Conservation (phyloP, 2,329 filamentous ascomycete genomes). For the Aspergillus latus region DNA sequence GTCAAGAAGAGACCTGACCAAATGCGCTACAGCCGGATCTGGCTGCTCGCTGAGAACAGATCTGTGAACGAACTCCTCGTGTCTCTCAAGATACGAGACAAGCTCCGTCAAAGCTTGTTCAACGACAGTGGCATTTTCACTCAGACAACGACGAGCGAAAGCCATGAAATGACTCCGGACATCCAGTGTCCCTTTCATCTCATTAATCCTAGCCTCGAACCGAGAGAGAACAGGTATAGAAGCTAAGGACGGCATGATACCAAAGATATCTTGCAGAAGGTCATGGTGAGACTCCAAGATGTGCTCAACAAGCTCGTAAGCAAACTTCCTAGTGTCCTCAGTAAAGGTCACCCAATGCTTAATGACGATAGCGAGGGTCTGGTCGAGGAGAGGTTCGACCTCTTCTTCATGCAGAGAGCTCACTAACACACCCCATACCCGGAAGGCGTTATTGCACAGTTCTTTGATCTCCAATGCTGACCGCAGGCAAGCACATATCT, state of each 20-base stretch:
- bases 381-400: slow-evolving; percentile 75
- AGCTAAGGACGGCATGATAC: slow-evolving; percentile 74
- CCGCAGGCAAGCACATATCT: slow-evolving; percentile 90
- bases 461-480: slow-evolving; percentile 74
- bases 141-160: slow-evolving; percentile 71
- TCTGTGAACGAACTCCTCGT: slow-evolving; percentile 77
- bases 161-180: slow-evolving; percentile 66
- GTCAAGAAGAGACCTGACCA: slow-evolving; percentile 79
- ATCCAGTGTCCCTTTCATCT: slow-evolving; percentile 65
- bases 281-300: slow-evolving; percentile 65
- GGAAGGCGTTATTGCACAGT: slow-evolving; percentile 76
- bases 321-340: slow-evolving; percentile 57
- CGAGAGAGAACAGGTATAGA: slow-evolving; percentile 68
- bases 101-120: slow-evolving; percentile 78
- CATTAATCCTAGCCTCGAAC: slow-evolving; percentile 64
- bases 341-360: slow-evolving; percentile 75
- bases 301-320: slow-evolving; percentile 62
- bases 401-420: slow-evolving; percentile 74
- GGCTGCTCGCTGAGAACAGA: slow-evolving; percentile 82
- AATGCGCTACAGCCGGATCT: slow-evolving; percentile 66
- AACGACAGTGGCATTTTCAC: slow-evolving; percentile 85
- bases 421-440: slow-evolving; percentile 80
- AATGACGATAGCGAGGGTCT: slow-evolving; percentile 83
- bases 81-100: slow-evolving; percentile 65
- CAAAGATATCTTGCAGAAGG: slow-evolving; percentile 65